Evolutionary conservation across 768 basidiomycete species (phyloP), one percentile per base, ranked within the genome.

Genomic region (Boletus tylopilopsis): DNA sequence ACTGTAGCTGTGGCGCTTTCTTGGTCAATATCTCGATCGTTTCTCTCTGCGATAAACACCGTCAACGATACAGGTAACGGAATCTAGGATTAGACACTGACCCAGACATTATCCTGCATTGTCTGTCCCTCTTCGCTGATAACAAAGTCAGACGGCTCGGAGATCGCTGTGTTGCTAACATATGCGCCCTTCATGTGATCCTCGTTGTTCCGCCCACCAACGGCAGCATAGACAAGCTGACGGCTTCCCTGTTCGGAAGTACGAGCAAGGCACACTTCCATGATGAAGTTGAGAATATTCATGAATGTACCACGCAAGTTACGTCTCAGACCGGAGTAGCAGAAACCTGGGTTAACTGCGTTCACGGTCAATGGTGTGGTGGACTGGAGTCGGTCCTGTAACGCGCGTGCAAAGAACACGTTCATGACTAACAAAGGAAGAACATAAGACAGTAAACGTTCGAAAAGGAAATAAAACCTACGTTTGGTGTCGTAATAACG

Each of bases 21-120:
- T 41, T 39, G 0, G 9, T 53, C 50, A 65, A 52, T 22, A 63
- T 60, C 18, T 56, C 55, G 3, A 65, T 42, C 0, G 55, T 58
- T 18, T 66, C 63, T 9, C 40, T 47, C 63, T 66, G 36, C 21
- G 38, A 21, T 8, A 24, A 30, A 10, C 0, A 0, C 11, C 0
- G 22, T 58, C 33, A 46, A 29, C 41, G 2, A 23, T 10, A 12
- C 10, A 30, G 10, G 10, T 0, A 15, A 11, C 11, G 12, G 18
- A 12, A 19, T 18, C 6, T 16, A 13, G 18, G 10, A 1, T n/a
- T 4, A 2, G 2, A 16, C 2, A 50, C 69, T 53, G 56, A 72
- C 72, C 71, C 72, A 73, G 9, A 71, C 30, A 27, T 40, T 54
- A n/a, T 66, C 61, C 42, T 72, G 64, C 44, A 62, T 58, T 21